Evolutionary conservation across 1,139 yeast genomes (phyloP).

Genomic region (Hemisphaericaspora xylofermentans): DNA sequence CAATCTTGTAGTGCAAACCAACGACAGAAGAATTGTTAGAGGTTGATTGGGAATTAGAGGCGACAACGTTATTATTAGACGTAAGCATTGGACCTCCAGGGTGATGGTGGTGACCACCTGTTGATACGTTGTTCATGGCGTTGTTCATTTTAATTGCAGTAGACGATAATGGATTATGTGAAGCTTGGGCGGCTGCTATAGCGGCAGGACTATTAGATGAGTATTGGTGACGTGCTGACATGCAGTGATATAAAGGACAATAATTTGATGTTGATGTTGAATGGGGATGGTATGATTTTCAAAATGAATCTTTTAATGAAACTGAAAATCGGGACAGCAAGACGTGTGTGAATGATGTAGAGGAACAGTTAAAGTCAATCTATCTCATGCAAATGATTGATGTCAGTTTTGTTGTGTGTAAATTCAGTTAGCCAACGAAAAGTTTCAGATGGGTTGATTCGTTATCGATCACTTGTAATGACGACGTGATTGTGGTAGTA

Average conservation of each 20-base stretch:
- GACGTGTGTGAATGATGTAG: too few relatives aligned
- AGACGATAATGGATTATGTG: conserved; percentile 24
- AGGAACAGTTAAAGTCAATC: too few relatives aligned
- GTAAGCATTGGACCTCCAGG: conserved; percentile 18
- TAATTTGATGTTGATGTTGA: too few relatives aligned
- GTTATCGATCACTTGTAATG: too few relatives aligned
- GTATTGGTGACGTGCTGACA: conserved; percentile 14
- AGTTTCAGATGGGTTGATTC: too few relatives aligned
- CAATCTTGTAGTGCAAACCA: conserved; percentile 77
- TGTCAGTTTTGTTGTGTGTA: too few relatives aligned
- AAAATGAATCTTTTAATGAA: background rate
- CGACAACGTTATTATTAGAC: conserved; percentile 5
- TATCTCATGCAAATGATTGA: too few relatives aligned
- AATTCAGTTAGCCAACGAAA: too few relatives aligned
- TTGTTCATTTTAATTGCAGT: conserved; percentile 8
- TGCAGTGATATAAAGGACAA: conserved; percentile 8
- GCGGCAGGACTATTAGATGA: conserved; percentile 35
- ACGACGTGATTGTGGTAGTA: too few relatives aligned
- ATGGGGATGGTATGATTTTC: background rate
- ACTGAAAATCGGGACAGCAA: too few relatives aligned
- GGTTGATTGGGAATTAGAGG: conserved; percentile 18
- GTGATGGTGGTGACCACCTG: conserved; percentile 10
- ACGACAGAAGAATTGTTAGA: conserved; percentile 52
- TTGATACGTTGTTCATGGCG: conserved; percentile 9
- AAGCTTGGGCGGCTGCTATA: conserved; percentile 39